Evolutionary conservation across 78 protist genomes (phyloP).

Genomic region (Dictyostelium citrinum): DNA sequence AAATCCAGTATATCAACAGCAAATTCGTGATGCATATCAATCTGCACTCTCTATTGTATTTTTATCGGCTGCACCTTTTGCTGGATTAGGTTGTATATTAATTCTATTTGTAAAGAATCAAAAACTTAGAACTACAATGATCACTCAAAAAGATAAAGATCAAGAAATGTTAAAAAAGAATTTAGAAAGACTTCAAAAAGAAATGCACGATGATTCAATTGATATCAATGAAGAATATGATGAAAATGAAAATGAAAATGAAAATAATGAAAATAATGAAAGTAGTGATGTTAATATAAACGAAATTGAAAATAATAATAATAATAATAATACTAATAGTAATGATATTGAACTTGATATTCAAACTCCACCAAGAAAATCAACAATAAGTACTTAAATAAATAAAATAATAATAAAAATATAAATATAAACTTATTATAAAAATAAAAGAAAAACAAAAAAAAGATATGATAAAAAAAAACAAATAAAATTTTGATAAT

Average conservation of each 20-base stretch:
- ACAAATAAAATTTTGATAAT: neutral
- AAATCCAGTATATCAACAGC: neutral
- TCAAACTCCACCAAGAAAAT: neutral
- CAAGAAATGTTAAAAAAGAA: neutral
- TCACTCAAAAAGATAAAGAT: neutral
- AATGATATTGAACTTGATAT: neutral
- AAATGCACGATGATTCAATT: neutral
- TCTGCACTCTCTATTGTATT: conserved; percentile 34
- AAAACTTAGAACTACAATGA: conserved; percentile 41
- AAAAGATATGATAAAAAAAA: too few species aligned
- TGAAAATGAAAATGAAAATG: neutral
- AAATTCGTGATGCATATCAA: conserved; percentile 18
- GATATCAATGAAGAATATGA: neutral
- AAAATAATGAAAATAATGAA: neutral
- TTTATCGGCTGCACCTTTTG: conserved; percentile 46
- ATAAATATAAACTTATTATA: neutral
- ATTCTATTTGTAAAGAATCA: conserved; percentile 11
- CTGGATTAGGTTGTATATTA: conserved; percentile 33
- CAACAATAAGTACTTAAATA: neutral
- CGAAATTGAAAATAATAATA: neutral
- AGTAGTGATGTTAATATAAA: neutral
- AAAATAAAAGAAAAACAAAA: neutral
- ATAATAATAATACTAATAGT: neutral
- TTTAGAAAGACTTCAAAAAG: neutral
- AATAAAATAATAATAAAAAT: neutral